Percentiles rank a stretch among this genome's conserved stretches.
Evolutionary conservation across 176 grass and related monocot species (phyloP).

Genomic region (Oryza longistaminata): DNA sequence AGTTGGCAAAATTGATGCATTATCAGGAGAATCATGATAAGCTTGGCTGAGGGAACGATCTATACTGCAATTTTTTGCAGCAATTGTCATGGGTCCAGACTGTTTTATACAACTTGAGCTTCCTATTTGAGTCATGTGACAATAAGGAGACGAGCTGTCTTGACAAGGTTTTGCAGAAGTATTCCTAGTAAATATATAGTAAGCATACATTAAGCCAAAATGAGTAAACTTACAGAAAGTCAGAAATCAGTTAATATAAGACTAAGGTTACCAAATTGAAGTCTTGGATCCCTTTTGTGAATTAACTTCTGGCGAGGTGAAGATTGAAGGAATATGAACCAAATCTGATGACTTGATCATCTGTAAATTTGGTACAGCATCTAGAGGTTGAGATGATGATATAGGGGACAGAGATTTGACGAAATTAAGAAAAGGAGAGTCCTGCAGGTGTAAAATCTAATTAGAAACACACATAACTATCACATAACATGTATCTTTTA

Average conservation of each 20-base stretch:
- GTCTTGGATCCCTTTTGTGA: constrained; percentile 50
- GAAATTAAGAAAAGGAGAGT: constrained; percentile 72
- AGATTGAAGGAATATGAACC: constrained; percentile 60
- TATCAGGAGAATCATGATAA: constrained; percentile 36
- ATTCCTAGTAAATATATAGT: constrained; percentile 39
- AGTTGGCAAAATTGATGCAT: constrained; percentile 41
- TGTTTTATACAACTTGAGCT: constrained; percentile 33
- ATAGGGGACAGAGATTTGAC: constrained; percentile 72
- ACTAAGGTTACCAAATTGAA: constrained; percentile 43
- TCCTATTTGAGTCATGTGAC: constrained; percentile 35
- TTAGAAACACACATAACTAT: background rate
- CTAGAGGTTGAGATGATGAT: constrained; percentile 42
- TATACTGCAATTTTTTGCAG: constrained; percentile 43
- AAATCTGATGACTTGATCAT: constrained; percentile 55
- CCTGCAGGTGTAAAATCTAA: constrained; percentile 45
- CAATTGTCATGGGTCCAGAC: constrained; percentile 41
- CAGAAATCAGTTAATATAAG: background rate
- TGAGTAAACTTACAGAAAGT: background rate
- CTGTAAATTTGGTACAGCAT: constrained; percentile 42
- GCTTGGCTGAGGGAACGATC: constrained; percentile 27
- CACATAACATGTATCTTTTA: background rate
- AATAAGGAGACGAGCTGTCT: constrained; percentile 40
- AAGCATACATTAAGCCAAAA: constrained; percentile 26
- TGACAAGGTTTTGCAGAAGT: constrained; percentile 39
- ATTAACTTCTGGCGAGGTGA: constrained; percentile 61